Evolutionary conservation across 2,329 filamentous ascomycete genomes (phyloP).

Genomic region (Decorospora gaudefroyi): DNA sequence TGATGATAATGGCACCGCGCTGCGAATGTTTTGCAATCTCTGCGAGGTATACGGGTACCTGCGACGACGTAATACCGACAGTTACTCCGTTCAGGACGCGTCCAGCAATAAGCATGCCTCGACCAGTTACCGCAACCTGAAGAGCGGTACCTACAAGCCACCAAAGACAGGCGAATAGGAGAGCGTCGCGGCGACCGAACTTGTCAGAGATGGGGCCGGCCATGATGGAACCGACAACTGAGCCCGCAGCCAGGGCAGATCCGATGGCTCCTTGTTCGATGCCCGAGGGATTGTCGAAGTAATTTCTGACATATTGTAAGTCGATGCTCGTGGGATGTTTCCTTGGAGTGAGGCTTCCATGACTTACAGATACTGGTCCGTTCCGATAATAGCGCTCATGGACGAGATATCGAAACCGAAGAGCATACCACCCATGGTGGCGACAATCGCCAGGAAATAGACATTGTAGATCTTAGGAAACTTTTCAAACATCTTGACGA

Average conservation of each 20-base stretch:
- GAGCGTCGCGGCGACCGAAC: slow-evolving; percentile 59
- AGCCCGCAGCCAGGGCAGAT: slow-evolving; percentile 68
- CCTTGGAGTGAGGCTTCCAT: slow-evolving; percentile 61
- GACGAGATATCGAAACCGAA: slow-evolving; percentile 81
- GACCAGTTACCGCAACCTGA: slow-evolving; percentile 65
- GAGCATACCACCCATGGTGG: slow-evolving; percentile 67
- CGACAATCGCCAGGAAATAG: slow-evolving; percentile 62
- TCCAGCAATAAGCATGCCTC: slow-evolving; percentile 72
- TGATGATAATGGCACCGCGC: slow-evolving; percentile 69
- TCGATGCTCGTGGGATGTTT: neutral
- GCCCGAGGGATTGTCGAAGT: slow-evolving; percentile 57
- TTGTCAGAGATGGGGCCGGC: slow-evolving; percentile 64
- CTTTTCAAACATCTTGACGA: slow-evolving; percentile 37
- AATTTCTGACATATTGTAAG: slow-evolving; percentile 36
- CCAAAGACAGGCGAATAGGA: slow-evolving; percentile 59
- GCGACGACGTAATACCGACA: slow-evolving; percentile 72
- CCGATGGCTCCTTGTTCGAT: slow-evolving; percentile 57
- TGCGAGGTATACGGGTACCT: slow-evolving; percentile 70
- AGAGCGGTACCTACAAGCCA: slow-evolving; percentile 66
- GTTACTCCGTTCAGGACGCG: slow-evolving; percentile 73
- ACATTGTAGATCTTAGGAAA: slow-evolving; percentile 61
- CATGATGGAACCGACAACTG: slow-evolving; percentile 65
- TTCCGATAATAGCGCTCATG: slow-evolving; percentile 60
- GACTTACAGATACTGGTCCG: slow-evolving; percentile 25
- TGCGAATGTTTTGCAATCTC: slow-evolving; percentile 65